phyloP scores from a whole-genome alignment of 768 basidiomycete species.

The Suillus ampliporus region DNA sequence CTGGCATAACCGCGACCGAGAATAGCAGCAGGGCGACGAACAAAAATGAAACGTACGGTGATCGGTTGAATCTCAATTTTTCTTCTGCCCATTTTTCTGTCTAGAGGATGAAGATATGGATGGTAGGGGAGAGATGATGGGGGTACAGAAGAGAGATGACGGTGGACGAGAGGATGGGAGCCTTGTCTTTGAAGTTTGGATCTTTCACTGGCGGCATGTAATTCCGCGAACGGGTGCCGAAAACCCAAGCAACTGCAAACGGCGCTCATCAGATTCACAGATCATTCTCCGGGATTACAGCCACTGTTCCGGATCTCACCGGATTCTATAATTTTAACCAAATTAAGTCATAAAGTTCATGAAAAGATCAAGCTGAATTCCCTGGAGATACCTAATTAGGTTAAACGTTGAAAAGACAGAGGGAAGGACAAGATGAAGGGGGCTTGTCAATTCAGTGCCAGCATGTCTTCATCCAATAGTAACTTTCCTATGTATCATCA shows the following conservation, averaged over 20 bases:
- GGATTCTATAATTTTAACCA: constrained; percentile 24
- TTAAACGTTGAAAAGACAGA: constrained; percentile 11
- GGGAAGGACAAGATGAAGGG: constrained; percentile 5
- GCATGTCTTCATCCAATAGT: constrained; percentile 18
- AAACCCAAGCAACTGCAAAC: constrained; percentile 39
- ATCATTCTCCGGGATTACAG: constrained; percentile 25
- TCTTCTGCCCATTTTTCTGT: constrained; percentile 64
- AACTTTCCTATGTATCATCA: constrained; percentile 14
- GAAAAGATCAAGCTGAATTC: constrained; percentile 18
- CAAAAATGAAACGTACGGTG: constrained; percentile 54
- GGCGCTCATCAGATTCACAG: constrained; percentile 42
- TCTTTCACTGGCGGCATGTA: constrained; percentile 42
- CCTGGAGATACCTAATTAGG: constrained; percentile 11
- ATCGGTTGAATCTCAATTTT: constrained; percentile 87
- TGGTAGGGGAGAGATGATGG: constrained; percentile 24
- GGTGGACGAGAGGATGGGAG: constrained; percentile 35
- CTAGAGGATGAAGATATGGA: constrained; percentile 1
- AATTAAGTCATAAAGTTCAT: neutral
- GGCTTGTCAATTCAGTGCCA: constrained; percentile 14
- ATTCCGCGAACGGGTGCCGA: constrained; percentile 47
- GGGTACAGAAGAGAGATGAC: constrained; percentile 24
- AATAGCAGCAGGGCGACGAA: constrained; percentile 24
- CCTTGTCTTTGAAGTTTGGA: constrained; percentile 40
- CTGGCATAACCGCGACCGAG: constrained; percentile 20
- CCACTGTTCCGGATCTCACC: constrained; percentile 32